These are phyloP conservation scores for Pichia sp. DNA, from an alignment of 1,139 yeast species.

Conservation along the genomic window DNA sequence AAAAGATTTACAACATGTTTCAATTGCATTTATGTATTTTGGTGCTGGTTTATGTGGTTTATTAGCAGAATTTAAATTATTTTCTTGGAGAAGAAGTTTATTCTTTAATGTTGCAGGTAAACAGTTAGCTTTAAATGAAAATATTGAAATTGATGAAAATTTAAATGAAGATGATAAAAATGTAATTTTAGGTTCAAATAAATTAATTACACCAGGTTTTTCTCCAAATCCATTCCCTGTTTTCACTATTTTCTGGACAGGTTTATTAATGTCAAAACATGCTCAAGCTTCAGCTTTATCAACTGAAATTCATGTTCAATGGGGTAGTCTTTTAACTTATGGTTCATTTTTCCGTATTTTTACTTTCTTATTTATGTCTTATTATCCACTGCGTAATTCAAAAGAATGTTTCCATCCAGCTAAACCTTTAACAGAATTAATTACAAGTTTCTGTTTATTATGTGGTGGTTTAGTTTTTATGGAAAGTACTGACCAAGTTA, in stretches of 20 bases:
- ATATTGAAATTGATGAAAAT: slow-evolving; percentile 11
- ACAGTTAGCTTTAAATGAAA: slow-evolving; percentile 1
- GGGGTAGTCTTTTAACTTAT: slow-evolving; percentile 79
- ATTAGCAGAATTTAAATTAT: slow-evolving; percentile 58
- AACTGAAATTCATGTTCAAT: slow-evolving; percentile 76
- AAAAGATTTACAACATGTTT: slow-evolving; percentile 89
- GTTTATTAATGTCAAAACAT: slow-evolving; percentile 93
- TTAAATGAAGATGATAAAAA: slow-evolving; percentile 13
- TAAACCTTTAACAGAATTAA: slow-evolving; percentile 78
- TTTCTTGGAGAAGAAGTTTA: slow-evolving; percentile 41
- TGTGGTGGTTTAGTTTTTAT: slow-evolving; percentile 90
- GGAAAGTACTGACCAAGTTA: slow-evolving; percentile 84
- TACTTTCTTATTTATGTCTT: slow-evolving; percentile 56
- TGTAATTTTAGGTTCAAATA: slow-evolving; percentile 2
- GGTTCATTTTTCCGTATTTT: slow-evolving; percentile 72
- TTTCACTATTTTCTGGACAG: slow-evolving; percentile 93
- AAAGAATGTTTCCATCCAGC: slow-evolving; percentile 36
- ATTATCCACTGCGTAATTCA: slow-evolving; percentile 38
- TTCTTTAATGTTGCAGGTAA: slow-evolving; percentile 31
- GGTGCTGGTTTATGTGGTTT: slow-evolving; percentile 94
- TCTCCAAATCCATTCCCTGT: slow-evolving; percentile 93
- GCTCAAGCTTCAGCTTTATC: slow-evolving; percentile 75
- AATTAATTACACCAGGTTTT: slow-evolving; percentile 59
- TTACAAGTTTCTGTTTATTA: slow-evolving; percentile 69
- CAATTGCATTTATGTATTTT: slow-evolving; percentile 89